Percentiles rank a stretch among this genome's conserved stretches.
Evolutionary conservation across 2,329 filamentous ascomycete species (phyloP).

Genomic region (Lasiodiplodia sp.): DNA sequence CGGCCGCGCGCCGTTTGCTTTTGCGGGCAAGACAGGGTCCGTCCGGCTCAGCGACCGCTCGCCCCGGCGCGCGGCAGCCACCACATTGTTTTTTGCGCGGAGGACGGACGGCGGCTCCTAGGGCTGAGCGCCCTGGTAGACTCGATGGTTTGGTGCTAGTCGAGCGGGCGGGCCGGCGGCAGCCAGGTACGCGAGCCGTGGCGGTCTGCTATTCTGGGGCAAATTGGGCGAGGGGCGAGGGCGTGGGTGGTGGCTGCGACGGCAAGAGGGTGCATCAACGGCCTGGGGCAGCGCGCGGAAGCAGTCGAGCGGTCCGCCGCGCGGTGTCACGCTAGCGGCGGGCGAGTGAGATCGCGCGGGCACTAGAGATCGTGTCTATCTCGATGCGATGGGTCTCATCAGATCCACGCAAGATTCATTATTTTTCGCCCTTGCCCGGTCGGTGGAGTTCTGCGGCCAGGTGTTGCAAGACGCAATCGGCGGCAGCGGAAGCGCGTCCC

Average conservation of each 20-base stretch:
- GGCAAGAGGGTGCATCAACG: constrained; percentile 6
- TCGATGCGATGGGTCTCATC: constrained; percentile 28
- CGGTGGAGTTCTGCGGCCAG: constrained; percentile 19
- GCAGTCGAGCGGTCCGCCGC: constrained; percentile 15
- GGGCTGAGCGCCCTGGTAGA: constrained; percentile 25
- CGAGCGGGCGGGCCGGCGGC: constrained; percentile 12
- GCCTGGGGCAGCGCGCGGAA: constrained; percentile 17
- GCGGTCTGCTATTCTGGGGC: constrained; percentile 8
- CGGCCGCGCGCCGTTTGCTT: not conserved
- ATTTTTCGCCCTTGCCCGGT: constrained; percentile 12
- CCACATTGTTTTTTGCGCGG: constrained; percentile 24
- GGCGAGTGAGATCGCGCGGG: constrained; percentile 24
- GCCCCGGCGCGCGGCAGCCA: constrained; percentile 7
- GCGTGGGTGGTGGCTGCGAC: constrained; percentile 6
- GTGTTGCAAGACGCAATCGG: constrained; percentile 16
- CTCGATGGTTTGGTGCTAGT: constrained; percentile 23
- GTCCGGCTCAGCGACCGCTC: constrained; percentile 10
- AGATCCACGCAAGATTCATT: constrained; percentile 13
- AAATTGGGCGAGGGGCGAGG: not conserved
- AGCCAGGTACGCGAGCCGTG: constrained; percentile 25
- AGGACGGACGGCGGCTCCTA: constrained; percentile 16
- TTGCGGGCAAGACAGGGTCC: constrained; percentile 9
- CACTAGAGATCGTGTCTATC: constrained; percentile 20
- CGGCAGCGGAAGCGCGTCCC: constrained; percentile 22
- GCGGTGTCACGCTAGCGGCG: not conserved